phyloP scores from a whole-genome alignment of 2,329 filamentous ascomycete species.

The Stagonosporopsis chrysanthemi region DNA sequence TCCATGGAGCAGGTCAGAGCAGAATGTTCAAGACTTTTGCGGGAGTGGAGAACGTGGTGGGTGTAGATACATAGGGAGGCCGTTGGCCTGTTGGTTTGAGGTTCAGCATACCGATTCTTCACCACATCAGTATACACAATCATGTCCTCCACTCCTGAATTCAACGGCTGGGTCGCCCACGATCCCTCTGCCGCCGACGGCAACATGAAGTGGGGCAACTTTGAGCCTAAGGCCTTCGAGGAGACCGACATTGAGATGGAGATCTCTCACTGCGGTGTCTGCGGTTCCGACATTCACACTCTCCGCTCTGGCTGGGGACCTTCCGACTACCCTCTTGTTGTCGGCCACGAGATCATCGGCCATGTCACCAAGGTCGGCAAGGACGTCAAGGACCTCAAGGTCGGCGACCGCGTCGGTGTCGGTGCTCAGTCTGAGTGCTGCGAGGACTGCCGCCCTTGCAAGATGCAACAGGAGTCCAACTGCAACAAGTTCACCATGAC shows the following conservation, averaged over 20 bases:
- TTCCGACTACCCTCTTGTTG: slow-evolving; percentile 57
- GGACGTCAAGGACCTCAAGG: slow-evolving; percentile 59
- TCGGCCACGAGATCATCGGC: slow-evolving; percentile 54
- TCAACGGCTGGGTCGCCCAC: slow-evolving; percentile 65
- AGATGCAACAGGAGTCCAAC: slow-evolving; percentile 53
- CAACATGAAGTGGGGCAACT: slow-evolving; percentile 62
- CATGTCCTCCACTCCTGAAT: slow-evolving; percentile 51
- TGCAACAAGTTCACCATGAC: slow-evolving; percentile 56
- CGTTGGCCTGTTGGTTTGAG: not conserved
- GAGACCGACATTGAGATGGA: slow-evolving; percentile 68
- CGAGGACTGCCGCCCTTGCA: slow-evolving; percentile 58
- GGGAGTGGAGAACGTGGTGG: not conserved
- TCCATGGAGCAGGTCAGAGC: not conserved
- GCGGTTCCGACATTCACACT: slow-evolving; percentile 47
- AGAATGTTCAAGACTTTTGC: slow-evolving; percentile 6
- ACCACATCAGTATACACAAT: not conserved
- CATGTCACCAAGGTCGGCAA: slow-evolving; percentile 48
- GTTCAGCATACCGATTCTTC: not conserved
- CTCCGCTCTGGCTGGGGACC: slow-evolving; percentile 55
- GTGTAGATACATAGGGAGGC: slow-evolving; percentile 13
- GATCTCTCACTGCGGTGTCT: slow-evolving; percentile 52
- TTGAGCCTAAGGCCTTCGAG: slow-evolving; percentile 57
- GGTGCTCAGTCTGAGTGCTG: slow-evolving; percentile 59
- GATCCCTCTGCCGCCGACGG: slow-evolving; percentile 59
- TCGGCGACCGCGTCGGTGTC: slow-evolving; percentile 67